Evolutionary conservation across 192 early-diverging fungal genomes (phyloP).

Genomic region (Entomortierella chlamydospora): DNA sequence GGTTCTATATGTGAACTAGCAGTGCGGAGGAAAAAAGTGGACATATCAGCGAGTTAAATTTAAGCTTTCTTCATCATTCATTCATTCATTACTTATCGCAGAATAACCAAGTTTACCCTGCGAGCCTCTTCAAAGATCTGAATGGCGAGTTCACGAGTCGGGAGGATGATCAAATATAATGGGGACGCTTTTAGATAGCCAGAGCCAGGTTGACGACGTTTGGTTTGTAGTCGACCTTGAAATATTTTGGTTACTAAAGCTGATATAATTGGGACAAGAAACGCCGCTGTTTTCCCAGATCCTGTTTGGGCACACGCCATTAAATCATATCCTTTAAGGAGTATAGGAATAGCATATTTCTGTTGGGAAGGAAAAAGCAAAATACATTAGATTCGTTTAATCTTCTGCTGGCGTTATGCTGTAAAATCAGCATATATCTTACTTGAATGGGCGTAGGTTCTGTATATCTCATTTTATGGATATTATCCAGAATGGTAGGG

Average conservation of each 20-base stretch:
- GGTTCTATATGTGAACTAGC: slow-evolving; percentile 26
- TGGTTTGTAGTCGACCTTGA: slow-evolving; percentile 30
- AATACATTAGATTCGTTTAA: neutral
- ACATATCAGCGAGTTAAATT: too few species aligned
- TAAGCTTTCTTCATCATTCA: too few species aligned
- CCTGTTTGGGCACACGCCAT: slow-evolving; percentile 92
- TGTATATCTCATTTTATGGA: slow-evolving; percentile 70
- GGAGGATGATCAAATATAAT: slow-evolving; percentile 76
- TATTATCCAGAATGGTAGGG: slow-evolving; percentile 70
- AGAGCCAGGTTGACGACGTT: slow-evolving; percentile 34
- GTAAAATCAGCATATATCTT: neutral
- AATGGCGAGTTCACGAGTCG: slow-evolving; percentile 85
- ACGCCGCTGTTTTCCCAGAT: slow-evolving; percentile 86
- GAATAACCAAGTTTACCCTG: slow-evolving; percentile 49
- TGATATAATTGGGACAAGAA: slow-evolving; percentile 80
- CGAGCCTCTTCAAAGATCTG: slow-evolving; percentile 86
- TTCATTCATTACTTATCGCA: neutral
- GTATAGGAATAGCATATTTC: slow-evolving; percentile 69
- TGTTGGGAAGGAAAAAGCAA: slow-evolving; percentile 25
- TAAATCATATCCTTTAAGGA: slow-evolving; percentile 73
- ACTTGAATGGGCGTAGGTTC: slow-evolving; percentile 85
- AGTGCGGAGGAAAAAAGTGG: neutral
- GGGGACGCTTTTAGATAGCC: slow-evolving; percentile 66
- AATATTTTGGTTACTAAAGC: slow-evolving; percentile 67
- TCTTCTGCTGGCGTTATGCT: neutral